Percentiles rank a stretch among this genome's conserved stretches.
phyloP scores from a whole-genome alignment of 2,329 filamentous ascomycete genomes.

The Geosmithia flava region DNA sequence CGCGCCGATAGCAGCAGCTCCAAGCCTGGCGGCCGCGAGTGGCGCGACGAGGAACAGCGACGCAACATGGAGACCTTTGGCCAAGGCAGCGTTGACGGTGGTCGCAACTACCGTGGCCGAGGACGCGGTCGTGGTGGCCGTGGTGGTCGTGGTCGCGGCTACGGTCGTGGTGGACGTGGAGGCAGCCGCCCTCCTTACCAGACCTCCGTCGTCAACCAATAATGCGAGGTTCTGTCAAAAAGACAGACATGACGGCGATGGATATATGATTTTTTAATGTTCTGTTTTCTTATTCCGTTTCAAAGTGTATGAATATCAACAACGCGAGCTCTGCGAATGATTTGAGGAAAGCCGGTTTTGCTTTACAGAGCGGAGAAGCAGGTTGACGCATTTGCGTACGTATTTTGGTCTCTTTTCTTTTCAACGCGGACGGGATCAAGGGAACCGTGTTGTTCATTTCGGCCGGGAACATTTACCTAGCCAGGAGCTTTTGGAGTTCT shows the following conservation, averaged over 20 bases:
- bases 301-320: background rate
- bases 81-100: conserved; percentile 83
- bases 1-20: conserved; percentile 59
- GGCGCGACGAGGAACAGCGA: conserved; percentile 84
- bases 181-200: conserved; percentile 20
- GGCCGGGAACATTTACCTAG: background rate
- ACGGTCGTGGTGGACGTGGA: conserved; percentile 23
- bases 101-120: conserved; percentile 66
- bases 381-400: background rate
- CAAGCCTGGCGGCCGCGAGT: conserved; percentile 69
- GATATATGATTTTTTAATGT: background rate
- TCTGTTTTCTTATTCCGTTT: background rate
- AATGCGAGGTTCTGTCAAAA: background rate
- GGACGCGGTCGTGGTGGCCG: conserved; percentile 57
- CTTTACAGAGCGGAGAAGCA: background rate
- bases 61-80: conserved; percentile 98
- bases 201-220: conserved; percentile 6
- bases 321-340: background rate
- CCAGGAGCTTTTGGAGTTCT: conserved; percentile 4
- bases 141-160: conserved; percentile 26
- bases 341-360: background rate
- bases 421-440: background rate
- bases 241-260: background rate
- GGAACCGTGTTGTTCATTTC: background rate
- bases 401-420: background rate